phyloP scores from a whole-genome alignment of 495 filamentous ascomycete genomes.

The Podospora conica region DNA sequence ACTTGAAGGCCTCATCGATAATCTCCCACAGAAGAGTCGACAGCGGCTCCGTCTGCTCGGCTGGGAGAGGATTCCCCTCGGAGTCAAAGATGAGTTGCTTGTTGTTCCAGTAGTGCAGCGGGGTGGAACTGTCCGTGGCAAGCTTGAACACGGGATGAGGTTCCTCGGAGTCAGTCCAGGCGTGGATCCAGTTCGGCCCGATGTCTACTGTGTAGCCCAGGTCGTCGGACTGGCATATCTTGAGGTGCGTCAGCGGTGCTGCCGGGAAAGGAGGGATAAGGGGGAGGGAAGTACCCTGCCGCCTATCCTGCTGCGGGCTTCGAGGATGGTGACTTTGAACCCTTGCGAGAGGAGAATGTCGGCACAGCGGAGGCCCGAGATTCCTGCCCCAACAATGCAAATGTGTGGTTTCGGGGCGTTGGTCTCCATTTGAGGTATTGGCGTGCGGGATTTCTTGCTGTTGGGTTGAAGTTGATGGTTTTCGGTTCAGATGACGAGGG shows the following conservation, averaged over 20 bases:
- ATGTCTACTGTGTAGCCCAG: conserved; percentile 46
- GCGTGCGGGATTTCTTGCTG: background rate
- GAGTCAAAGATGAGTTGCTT: conserved; percentile 48
- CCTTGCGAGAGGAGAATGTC: conserved; percentile 62
- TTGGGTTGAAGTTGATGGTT: too few relatives aligned
- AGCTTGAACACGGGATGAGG: conserved; percentile 56
- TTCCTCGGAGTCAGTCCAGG: conserved; percentile 56
- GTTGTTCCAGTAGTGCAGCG: conserved; percentile 49
- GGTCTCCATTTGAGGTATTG: background rate
- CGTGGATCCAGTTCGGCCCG: conserved; percentile 77
- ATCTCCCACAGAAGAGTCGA: conserved; percentile 58
- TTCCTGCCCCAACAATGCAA: conserved; percentile 63
- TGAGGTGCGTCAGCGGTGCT: background rate
- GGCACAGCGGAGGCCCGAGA: conserved; percentile 65
- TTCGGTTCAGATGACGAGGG: too few relatives aligned
- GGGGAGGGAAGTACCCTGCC: conserved; percentile 51
- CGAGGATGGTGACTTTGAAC: conserved; percentile 58
- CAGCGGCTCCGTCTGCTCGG: conserved; percentile 43
- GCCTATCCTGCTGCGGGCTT: conserved; percentile 63
- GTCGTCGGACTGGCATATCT: conserved; percentile 20
- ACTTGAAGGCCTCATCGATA: conserved; percentile 60
- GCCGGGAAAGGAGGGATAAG: conserved; percentile 6
- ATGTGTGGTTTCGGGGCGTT: conserved; percentile 39
- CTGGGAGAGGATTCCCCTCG: conserved; percentile 48
- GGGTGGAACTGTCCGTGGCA: conserved; percentile 41